Conservation (phyloP, 805 yeast species). For the Wickerhamomyces chambardii region DNA sequence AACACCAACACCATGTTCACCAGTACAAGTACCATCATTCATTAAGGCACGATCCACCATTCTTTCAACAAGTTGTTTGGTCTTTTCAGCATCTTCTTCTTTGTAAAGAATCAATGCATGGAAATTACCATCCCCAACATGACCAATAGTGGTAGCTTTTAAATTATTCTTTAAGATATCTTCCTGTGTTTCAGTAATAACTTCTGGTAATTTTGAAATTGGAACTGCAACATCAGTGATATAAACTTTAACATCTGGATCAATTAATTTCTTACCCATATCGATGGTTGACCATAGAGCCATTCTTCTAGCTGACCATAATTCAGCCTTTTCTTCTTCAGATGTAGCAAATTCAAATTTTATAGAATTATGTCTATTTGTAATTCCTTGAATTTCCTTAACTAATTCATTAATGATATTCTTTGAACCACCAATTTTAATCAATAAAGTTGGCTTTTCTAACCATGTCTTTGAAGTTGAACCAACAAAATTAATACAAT, state of each 20-base stretch:
- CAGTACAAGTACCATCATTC: slow-evolving; percentile 78
- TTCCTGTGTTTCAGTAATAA: slow-evolving; percentile 50
- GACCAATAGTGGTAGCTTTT: slow-evolving; percentile 59
- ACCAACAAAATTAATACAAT: slow-evolving; percentile 49
- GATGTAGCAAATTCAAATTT: slow-evolving; percentile 56
- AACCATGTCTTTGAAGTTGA: slow-evolving; percentile 43
- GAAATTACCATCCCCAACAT: slow-evolving; percentile 80
- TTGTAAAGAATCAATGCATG: slow-evolving; percentile 59
- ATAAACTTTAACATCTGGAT: slow-evolving; percentile 46
- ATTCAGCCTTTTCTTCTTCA: slow-evolving; percentile 52
- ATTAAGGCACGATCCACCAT: slow-evolving; percentile 61
- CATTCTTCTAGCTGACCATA: slow-evolving; percentile 74
- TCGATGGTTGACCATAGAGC: slow-evolving; percentile 59
- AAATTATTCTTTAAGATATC: slow-evolving; percentile 47
- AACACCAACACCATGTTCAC: slow-evolving; percentile 82
- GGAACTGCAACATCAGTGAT: slow-evolving; percentile 86
- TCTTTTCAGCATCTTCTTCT: slow-evolving; percentile 36
- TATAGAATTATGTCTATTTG: slow-evolving; percentile 42
- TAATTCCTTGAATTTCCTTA: slow-evolving; percentile 37
- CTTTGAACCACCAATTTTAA: slow-evolving; percentile 52
- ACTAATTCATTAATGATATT: slow-evolving; percentile 39
- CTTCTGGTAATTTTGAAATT: slow-evolving; percentile 53
- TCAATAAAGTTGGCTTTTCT: slow-evolving; percentile 52
- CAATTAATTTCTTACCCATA: slow-evolving; percentile 40
- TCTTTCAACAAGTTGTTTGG: slow-evolving; percentile 40